phyloP scores from a whole-genome alignment of 2,329 filamentous ascomycete genomes.

The Grosmannia clavigera region DNA sequence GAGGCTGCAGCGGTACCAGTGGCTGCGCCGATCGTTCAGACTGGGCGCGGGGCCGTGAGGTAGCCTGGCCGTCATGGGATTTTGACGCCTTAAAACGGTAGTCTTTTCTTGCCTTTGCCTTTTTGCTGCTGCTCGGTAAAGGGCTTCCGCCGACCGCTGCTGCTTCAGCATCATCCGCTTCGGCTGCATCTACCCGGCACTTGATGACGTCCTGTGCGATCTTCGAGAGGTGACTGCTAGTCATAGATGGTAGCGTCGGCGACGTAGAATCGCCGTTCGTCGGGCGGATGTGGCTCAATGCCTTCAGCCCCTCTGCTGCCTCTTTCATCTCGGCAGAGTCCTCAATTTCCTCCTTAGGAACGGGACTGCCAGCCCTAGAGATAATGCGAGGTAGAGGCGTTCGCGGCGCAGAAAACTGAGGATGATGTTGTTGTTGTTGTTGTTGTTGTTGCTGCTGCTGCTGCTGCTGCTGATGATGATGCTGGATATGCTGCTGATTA shows the following conservation, averaged over 20 bases:
- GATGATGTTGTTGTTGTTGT: not conserved
- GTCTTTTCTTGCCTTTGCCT: slow-evolving; percentile 5
- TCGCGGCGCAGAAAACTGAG: not conserved
- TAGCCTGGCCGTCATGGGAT: slow-evolving; percentile 4
- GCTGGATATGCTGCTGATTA: not conserved
- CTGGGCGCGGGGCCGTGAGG: slow-evolving; percentile 1
- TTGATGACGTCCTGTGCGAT: slow-evolving; percentile 11
- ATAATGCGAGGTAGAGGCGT: slow-evolving; percentile 6
- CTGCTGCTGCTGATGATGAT: slow-evolving; percentile 6
- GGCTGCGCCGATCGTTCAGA: slow-evolving; percentile 4
- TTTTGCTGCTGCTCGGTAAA: not conserved
- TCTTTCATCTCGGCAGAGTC: slow-evolving; percentile 60
- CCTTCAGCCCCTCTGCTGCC: slow-evolving; percentile 54
- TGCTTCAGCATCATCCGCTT: slow-evolving; percentile 4
- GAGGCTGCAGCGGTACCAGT: slow-evolving; percentile 10
- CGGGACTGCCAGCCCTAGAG: slow-evolving; percentile 12
- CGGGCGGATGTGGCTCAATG: slow-evolving; percentile 49
- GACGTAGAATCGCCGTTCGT: slow-evolving; percentile 23
- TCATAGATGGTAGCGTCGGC: slow-evolving; percentile 21
- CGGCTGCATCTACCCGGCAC: slow-evolving; percentile 4
- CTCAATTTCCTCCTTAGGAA: slow-evolving; percentile 37
- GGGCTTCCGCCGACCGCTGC: not conserved
- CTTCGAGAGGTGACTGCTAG: slow-evolving; percentile 10
- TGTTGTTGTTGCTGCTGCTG: not conserved
- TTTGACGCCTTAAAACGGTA: slow-evolving; percentile 7